phyloP scores from a whole-genome alignment of 2,329 filamentous ascomycete genomes.

The Claviceps humidiphila region DNA sequence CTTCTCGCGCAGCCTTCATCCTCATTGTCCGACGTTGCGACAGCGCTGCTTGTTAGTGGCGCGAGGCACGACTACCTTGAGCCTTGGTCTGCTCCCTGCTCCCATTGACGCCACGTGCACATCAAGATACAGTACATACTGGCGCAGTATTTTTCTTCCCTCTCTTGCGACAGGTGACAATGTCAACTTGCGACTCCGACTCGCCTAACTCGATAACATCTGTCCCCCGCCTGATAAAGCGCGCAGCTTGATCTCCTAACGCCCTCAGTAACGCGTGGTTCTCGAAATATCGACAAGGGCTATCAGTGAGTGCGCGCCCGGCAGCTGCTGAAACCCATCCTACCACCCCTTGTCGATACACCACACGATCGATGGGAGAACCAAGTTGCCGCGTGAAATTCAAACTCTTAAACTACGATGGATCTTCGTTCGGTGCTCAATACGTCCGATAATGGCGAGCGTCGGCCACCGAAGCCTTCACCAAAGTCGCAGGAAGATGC shows the following conservation, averaged over 20 bases:
- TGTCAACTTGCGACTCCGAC: slow-evolving; percentile 13
- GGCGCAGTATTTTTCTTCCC: not conserved
- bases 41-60: not conserved
- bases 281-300: not conserved
- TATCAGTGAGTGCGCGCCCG: not conserved
- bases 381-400: not conserved
- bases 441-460: slow-evolving; percentile 32
- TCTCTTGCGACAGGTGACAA: slow-evolving; percentile 10
- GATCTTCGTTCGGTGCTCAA: slow-evolving; percentile 44
- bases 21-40: not conserved
- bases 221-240: slow-evolving; percentile 6
- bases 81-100: slow-evolving; percentile 3
- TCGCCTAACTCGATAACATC: slow-evolving; percentile 8
- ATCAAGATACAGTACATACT: not conserved
- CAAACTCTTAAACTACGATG: slow-evolving; percentile 20
- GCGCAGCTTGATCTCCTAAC: slow-evolving; percentile 1
- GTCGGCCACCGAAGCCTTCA: slow-evolving; percentile 20
- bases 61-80: not conserved
- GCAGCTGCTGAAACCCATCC: not conserved
- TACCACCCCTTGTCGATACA: not conserved
- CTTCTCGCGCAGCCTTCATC: not conserved
- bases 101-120: slow-evolving; percentile 2
- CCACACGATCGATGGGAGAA: not conserved
- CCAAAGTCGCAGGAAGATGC: slow-evolving; percentile 13
- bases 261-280: not conserved